These are phyloP conservation scores for Picea engelmannii DNA, from an alignment of 83 land plant genomes.

Conservation along the genomic window DNA sequence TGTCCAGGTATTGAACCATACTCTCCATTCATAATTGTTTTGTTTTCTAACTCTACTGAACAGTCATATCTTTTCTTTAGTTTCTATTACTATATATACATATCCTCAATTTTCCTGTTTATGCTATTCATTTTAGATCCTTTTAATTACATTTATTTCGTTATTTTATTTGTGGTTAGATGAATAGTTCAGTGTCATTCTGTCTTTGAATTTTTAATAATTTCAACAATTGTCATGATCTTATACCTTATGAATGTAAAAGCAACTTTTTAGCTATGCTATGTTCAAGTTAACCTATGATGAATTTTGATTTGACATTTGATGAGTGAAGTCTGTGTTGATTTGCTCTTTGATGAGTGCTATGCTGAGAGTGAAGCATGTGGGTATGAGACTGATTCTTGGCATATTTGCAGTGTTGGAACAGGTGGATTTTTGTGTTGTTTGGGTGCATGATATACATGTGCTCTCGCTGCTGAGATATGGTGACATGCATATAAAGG, in stretches of 20 bases:
- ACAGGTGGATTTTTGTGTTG: no score
- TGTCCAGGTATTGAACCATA: not conserved
- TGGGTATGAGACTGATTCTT: not conserved
- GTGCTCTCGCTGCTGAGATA: no score
- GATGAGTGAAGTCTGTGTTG: not conserved
- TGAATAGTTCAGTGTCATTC: not conserved
- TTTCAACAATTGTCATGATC: not conserved
- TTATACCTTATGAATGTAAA: no score
- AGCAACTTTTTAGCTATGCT: not conserved
- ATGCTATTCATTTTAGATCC: not conserved
- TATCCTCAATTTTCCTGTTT: not conserved
- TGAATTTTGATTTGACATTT: not conserved
- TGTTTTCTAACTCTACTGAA: not conserved
- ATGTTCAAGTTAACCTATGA: not conserved
- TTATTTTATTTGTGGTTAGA: not conserved
- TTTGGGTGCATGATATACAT: no score
- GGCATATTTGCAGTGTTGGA: no score
- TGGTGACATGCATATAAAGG: no score
- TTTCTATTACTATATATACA: not conserved
- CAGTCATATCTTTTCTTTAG: not conserved
- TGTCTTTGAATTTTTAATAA: not conserved
- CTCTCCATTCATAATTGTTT: not conserved
- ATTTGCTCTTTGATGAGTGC: not conserved
- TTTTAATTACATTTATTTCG: not conserved
- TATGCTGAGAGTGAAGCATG: not conserved